phyloP scores from a whole-genome alignment of 495 filamentous ascomycete genomes.

The Jackrogersella multiformis region DNA sequence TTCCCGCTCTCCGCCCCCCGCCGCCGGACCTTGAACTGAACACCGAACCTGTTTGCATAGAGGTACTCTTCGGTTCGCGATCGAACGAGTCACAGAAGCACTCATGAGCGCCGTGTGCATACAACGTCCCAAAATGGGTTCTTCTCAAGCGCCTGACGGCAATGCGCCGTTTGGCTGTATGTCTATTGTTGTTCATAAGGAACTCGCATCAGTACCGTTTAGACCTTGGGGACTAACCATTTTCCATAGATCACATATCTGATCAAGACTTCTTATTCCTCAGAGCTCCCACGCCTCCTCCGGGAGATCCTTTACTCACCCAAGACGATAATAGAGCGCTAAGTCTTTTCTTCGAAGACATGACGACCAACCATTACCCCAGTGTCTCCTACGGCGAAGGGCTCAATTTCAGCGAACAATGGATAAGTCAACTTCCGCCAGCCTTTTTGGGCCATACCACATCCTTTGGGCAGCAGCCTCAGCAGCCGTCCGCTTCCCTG shows the following conservation, averaged over 20 bases:
- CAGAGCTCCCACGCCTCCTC: conserved; percentile 65
- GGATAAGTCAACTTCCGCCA: conserved; percentile 66
- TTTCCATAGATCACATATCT: conserved; percentile 53
- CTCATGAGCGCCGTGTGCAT: conserved; percentile 56
- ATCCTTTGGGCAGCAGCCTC: conserved; percentile 64
- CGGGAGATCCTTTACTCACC: conserved; percentile 67
- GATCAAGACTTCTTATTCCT: conserved; percentile 63
- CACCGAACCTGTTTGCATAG: conserved; percentile 10
- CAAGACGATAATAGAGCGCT: conserved; percentile 69
- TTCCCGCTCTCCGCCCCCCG: conserved; percentile 3
- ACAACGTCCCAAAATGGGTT: conserved; percentile 59
- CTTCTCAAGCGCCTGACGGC: conserved; percentile 51
- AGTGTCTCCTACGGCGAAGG: conserved; percentile 59
- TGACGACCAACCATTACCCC: conserved; percentile 64
- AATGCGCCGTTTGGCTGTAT: conserved; percentile 69
- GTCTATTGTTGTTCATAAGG: conserved; percentile 40
- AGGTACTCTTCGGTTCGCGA: conserved; percentile 10
- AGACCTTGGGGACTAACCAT: conserved; percentile 32
- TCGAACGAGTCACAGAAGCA: conserved; percentile 36
- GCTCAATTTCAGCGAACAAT: conserved; percentile 59
- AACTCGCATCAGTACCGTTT: not conserved
- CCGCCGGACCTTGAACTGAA: not conserved
- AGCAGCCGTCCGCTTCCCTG: conserved; percentile 31
- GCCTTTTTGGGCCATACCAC: conserved; percentile 69
- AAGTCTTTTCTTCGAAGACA: conserved; percentile 69